Evolutionary conservation across 1,284 basidiomycete genomes (phyloP), one percentile per base, ranked within the genome.

Genomic region (Sporisorium scitamineum): DNA sequence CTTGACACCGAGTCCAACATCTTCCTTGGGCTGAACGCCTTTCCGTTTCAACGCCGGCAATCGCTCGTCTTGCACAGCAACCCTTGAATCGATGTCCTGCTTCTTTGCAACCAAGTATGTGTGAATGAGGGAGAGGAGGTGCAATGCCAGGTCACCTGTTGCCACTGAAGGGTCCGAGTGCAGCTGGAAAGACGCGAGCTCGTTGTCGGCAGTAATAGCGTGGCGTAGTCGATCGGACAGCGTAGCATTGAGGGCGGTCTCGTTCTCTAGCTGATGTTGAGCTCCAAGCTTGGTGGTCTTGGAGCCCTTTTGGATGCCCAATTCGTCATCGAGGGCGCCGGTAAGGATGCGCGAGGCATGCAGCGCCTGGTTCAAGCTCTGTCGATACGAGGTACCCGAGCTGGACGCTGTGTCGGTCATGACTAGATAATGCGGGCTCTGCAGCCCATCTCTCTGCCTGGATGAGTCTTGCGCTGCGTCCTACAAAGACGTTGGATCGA

Each of bases 1-100:
- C 62, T 68, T 67, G 37, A 73, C 34, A 7, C 75, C 75, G 13
- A 77, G 56, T 11, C 70, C 70, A 11, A 77, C 67, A 32, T 73
- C 70, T 51, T 76, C 74, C 45, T 61, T 67, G 5, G 64, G 61
- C 60, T 70, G 67, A 3, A 61, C 31, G 26, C 59, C 53, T 44
- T 70, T 61, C 1, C 51, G 61, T 37, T 61, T 65, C 5, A 63
- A 16, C 2, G n/a, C 55, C 9, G 61, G 55, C 27, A 53, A 4
- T 14, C 50, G 31, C 7, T 57, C 62, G 9, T 59, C 61, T 5
- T 48, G 45, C 5, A 69, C 52, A 18, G 70, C 52, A 0, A 72
- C 74, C 24, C 52, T 39, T 4, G 70, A 60, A 5, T 52, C 57
- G 22, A 41, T 34, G 24, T 73, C 75, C 2, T 32, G 62, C 61